These are phyloP conservation scores for Aotearoamyces nothofagi DNA, from an alignment of 2,329 filamentous ascomycete genomes.

Conservation along the genomic window DNA sequence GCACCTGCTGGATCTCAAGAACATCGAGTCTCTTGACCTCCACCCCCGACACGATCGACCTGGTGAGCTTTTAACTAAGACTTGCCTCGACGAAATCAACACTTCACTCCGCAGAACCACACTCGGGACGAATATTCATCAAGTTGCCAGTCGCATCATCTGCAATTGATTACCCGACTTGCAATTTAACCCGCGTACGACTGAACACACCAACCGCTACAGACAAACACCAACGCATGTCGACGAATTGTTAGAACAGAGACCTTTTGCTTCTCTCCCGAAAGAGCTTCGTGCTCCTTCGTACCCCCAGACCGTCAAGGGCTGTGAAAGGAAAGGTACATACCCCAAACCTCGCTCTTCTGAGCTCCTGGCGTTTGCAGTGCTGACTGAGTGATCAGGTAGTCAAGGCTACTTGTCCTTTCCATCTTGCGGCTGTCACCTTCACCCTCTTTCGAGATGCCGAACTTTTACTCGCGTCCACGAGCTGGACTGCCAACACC, in stretches of 20 bases:
- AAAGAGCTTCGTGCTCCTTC: constrained; percentile 7
- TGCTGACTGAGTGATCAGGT: neutral
- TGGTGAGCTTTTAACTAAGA: constrained; percentile 9
- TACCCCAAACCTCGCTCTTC: neutral
- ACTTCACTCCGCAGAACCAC: neutral
- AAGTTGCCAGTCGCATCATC: neutral
- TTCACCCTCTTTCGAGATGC: constrained; percentile 25
- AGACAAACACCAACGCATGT: constrained; percentile 3
- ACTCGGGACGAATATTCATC: neutral
- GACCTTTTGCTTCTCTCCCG: constrained; percentile 4
- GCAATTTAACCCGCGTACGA: neutral
- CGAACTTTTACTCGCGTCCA: constrained; percentile 31
- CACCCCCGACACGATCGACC: no score
- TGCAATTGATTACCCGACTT: neutral
- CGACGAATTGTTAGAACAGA: constrained; percentile 4
- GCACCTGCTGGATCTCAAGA: neutral
- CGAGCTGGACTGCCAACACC: constrained; percentile 30
- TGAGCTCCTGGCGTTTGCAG: neutral
- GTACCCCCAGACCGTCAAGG: constrained; percentile 8
- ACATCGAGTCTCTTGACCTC: neutral
- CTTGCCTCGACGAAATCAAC: constrained; percentile 3
- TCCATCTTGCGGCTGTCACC: constrained; percentile 5
- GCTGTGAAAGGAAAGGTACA: constrained; percentile 6
- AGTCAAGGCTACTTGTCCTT: constrained; percentile 2
- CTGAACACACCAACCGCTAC: neutral